Base-by-base conservation (phyloP, 2,329 filamentous ascomycete species). In the Torrubiellomyces zombiae region DNA sequence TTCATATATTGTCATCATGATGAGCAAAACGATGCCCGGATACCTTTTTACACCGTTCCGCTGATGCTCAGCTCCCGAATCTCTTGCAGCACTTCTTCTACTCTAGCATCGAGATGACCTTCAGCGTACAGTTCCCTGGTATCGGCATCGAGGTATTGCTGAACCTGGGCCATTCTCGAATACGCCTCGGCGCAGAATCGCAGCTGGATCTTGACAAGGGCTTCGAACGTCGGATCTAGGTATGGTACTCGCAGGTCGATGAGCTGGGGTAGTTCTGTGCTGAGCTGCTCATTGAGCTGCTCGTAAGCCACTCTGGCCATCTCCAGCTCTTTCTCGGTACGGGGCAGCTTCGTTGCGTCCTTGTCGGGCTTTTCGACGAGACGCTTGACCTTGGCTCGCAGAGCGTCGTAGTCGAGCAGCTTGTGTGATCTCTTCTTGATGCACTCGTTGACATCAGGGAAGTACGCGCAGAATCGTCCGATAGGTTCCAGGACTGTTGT, bases 381-480 rank as follows among this genome's bases (percentile, higher is more conserved):
- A 51, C 83, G 86, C 67, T 94, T 94, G 44, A 98, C 89, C 51
- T 89, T 92, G 37, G 83, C 82, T 34, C 89, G 80, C 55, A 95
- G 75, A 11, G 85, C 73, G 50, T 98, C 89, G 60, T 98, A 98
- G 56, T 98, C 91, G 38, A 95, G 79, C 29, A 95, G 76, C 55
- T 98, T 98, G 67, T 98, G 80, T 44, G 91, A 79, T 43, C 91
- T 81, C 60, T 98, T 98, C 60, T 95, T 98, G 55, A 98, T 94
- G 55, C 86, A 94, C 58, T 94, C 83, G 55, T 98, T 98, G 47
- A 98, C 85, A 50, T 98, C 89, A 17, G 89, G 86, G 53, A 98
- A 98, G 59, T 98, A 98, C 38, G 82, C 81, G 58, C 86, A 95
- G 60, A 95, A 98, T 36, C 85, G 72, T 35, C 76, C 76, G 48